Evolutionary conservation across 2,329 filamentous ascomycete species (phyloP), one percentile per base, ranked within the genome.

Genomic region (Ophiocordyceps camponoti-saundersi): DNA sequence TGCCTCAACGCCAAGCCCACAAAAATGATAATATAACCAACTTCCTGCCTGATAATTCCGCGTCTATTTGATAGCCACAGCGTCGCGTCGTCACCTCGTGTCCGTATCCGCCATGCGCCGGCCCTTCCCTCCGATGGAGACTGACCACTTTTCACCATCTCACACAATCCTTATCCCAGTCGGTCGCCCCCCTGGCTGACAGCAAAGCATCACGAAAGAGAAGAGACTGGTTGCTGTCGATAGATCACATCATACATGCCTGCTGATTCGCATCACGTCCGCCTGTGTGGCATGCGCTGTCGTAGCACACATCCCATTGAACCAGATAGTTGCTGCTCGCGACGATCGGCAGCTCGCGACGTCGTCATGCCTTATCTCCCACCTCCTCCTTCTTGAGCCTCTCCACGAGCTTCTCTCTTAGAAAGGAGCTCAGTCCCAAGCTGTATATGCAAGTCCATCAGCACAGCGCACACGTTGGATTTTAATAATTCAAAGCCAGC

Each of bases 351-450:
- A 39, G n/a, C 34, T 39, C 34, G 15, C 34, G 34, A 39, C 34
- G 34, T 39, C 34, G 34, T 39, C 34, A 39, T 39, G 34, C 34
- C 34, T 39, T 39, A 39, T 57, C 56, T 48, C 61, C 64, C 47
- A 55, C 60, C 54, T 77, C 74, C 52, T 79, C 73, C 49, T 69
- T 64, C 44, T 61, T 63, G 29, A 80, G 61, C 44, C 67, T 67
- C 53, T 75, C 67, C 15, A 77, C 56, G 45, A 80, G 58, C 55
- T 75, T 80, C 29, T 59, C 67, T 48, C 67, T 64, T 45, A 80
- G 54, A 55, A 71, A 80, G 1, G 61, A 59, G 42, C 60, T 53
- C 45, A 63, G 45, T 36, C 60, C 60, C 40, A 63, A 42, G 23
- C 61, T 63, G 42, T 11, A 42, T 11, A 42, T 29, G n/a, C 29